Conservation (phyloP, 2,329 filamentous ascomycete species). For the Monilinia vaccinii-corymbosi region DNA sequence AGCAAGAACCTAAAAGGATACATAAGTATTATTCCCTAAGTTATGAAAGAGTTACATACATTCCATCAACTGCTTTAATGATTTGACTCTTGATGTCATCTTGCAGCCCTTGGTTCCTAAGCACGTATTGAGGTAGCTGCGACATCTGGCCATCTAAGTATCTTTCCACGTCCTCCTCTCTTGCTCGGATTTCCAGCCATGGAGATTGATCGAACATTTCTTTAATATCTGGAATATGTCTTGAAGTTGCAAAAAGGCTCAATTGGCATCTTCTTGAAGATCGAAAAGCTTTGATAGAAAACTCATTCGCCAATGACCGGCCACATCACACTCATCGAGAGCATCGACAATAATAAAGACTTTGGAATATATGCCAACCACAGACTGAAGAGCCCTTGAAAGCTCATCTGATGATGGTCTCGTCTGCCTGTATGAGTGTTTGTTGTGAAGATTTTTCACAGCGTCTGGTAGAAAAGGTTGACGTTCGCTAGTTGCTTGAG, state of each 20-base stretch:
- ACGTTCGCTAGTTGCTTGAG: slow-evolving; percentile 26
- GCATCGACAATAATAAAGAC: slow-evolving; percentile 18
- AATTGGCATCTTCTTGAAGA: slow-evolving; percentile 16
- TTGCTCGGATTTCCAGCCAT: slow-evolving; percentile 28
- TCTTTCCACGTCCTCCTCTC: slow-evolving; percentile 24
- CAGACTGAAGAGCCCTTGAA: slow-evolving; percentile 1
- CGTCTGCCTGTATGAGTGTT: slow-evolving; percentile 15
- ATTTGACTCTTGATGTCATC: slow-evolving; percentile 21
- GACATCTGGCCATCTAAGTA: slow-evolving; percentile 16
- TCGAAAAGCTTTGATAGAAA: slow-evolving; percentile 9
- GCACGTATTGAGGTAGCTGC: slow-evolving; percentile 17
- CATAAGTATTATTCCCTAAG: not conserved
- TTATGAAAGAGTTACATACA: slow-evolving; percentile 20
- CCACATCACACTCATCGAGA: slow-evolving; percentile 18
- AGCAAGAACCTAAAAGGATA: slow-evolving; percentile 15
- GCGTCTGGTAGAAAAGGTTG: slow-evolving; percentile 20
- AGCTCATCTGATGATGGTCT: slow-evolving; percentile 22
- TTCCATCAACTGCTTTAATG: slow-evolving; percentile 23
- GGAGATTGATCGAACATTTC: slow-evolving; percentile 15
- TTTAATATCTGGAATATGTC: slow-evolving; percentile 24
- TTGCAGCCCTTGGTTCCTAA: slow-evolving; percentile 15
- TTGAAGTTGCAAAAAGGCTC: slow-evolving; percentile 30
- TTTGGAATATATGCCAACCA: slow-evolving; percentile 12
- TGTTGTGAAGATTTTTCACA: slow-evolving; percentile 27
- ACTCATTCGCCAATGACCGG: not conserved